Base-by-base conservation (phyloP, 2,329 filamentous ascomycete species). In the Fusarium tupiense region DNA sequence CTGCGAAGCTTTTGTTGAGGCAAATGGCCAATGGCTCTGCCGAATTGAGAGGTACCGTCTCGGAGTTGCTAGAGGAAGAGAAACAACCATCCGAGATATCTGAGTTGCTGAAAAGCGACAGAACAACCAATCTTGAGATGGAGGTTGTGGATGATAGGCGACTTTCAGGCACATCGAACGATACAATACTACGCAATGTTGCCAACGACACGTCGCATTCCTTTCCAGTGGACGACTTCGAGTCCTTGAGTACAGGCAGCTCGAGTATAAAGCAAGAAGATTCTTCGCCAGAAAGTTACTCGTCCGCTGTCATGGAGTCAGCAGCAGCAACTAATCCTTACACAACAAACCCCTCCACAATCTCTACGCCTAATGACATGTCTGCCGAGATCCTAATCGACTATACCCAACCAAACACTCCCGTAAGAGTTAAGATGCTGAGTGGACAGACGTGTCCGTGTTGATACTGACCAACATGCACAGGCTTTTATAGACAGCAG, bases 31-130 rank as follows among this genome's bases (percentile, higher is more conserved):
- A 6, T 8, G 69, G 69, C 1, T 16, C 69, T 1, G 50, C 26
- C 3, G 22, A 49, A 5, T 3, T 54, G 0, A 33, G 50, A 37
- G 12, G 20, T 8, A 6, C 38, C 1, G 53, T 69, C 2, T 29
- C 67, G 3, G 37, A 54, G 2, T 22, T 54, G 5, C 11, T 71
- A 5, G 56, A 57, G 3, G 22, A 47, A 3, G 54, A 11, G 0
- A 69, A 38, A 10, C 63, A 71, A 17, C 69, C 69, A 0, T 8
- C 24, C 3, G 69, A 71, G 10, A 71, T 71, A 11, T 1, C 31
- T 1, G 20, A 47, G 5, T 10, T 41, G 3, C 2, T 71, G 0
- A 52, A n/a, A 1, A 29, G 38, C 1, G 22, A 19, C 8, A 8
- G 20, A 16, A 33, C 8, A 4, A n/a, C 16, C 5, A 35, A 19